phyloP scores from a whole-genome alignment of 2,329 filamentous ascomycete species.

The Arthroderma sp. region DNA sequence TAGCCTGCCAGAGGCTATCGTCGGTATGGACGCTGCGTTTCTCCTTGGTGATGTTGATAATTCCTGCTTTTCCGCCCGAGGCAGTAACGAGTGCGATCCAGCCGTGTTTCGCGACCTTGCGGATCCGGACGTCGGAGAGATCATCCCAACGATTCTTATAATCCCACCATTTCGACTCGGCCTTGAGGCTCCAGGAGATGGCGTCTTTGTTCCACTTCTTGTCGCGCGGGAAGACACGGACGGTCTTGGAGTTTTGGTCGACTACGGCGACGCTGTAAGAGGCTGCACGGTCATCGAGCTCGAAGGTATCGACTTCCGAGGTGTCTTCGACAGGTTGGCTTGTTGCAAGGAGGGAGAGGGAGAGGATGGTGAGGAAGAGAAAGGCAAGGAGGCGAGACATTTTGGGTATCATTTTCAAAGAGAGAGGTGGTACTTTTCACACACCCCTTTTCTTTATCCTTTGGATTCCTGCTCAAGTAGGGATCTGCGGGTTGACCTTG shows the following conservation, averaged over 20 bases:
- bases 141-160: conserved; percentile 7
- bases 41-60: conserved; percentile 35
- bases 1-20: conserved; percentile 10
- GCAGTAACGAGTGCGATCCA: conserved; percentile 12
- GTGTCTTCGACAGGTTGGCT: not conserved
- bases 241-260: conserved; percentile 12
- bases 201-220: conserved; percentile 9
- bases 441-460: no score
- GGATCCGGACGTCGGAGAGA: conserved; percentile 12
- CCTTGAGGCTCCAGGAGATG: conserved; percentile 12
- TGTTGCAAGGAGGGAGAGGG: not conserved
- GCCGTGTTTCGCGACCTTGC: conserved; percentile 10
- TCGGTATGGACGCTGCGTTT: conserved; percentile 28
- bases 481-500: no score
- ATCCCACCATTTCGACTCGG: not conserved
- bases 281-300: conserved; percentile 4
- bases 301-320: not conserved
- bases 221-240: conserved; percentile 12
- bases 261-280: conserved; percentile 12
- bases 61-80: conserved; percentile 19
- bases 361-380: not conserved
- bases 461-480: no score
- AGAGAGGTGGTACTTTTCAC: no score
- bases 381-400: not conserved
- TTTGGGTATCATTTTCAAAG: no score